Percentiles rank a stretch among this genome's conserved stretches.
Conservation (phyloP, 208 protist species). For the Leptomonas pyrrhocoris region DNA sequence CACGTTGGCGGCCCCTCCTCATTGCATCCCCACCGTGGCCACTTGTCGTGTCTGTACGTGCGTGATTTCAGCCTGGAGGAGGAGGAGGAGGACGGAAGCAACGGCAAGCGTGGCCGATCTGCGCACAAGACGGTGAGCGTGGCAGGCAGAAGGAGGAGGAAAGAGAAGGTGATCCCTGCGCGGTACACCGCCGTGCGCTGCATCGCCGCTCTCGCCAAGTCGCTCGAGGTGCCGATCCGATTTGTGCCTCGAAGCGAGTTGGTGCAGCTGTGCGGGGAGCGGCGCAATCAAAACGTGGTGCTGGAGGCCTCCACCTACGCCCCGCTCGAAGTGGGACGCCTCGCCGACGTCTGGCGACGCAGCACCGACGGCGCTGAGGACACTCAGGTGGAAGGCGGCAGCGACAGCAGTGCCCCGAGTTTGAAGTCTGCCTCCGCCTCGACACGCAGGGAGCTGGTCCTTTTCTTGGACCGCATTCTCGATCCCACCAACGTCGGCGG, state of each 20-base stretch:
- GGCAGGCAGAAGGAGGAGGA: background rate
- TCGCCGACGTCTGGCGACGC: slow-evolving; percentile 14
- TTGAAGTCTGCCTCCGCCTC: background rate
- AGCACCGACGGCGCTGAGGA: background rate
- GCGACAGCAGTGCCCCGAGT: background rate
- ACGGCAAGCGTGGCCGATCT: background rate
- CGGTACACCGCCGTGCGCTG: slow-evolving; percentile 65
- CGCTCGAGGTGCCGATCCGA: slow-evolving; percentile 49
- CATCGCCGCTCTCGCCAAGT: slow-evolving; percentile 61
- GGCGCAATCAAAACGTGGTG: slow-evolving; percentile 81
- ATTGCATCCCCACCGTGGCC: slow-evolving; percentile 22
- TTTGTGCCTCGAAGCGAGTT: slow-evolving; percentile 71
- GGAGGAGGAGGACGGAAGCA: background rate
- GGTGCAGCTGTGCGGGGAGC: slow-evolving; percentile 78
- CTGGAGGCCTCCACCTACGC: slow-evolving; percentile 66
- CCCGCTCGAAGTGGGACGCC: slow-evolving; percentile 22
- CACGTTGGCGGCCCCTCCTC: background rate
- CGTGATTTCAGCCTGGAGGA: slow-evolving; percentile 69
- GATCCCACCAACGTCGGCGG: slow-evolving; percentile 81
- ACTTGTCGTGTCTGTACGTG: slow-evolving; percentile 54
- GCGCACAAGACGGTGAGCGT: background rate
- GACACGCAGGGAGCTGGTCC: slow-evolving; percentile 13
- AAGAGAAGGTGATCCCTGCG: slow-evolving; percentile 46
- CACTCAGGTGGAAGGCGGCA: background rate
- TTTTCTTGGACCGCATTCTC: slow-evolving; percentile 80